phyloP scores from a whole-genome alignment of 164 flowering plant species.

The Cinnamomum chago region DNA sequence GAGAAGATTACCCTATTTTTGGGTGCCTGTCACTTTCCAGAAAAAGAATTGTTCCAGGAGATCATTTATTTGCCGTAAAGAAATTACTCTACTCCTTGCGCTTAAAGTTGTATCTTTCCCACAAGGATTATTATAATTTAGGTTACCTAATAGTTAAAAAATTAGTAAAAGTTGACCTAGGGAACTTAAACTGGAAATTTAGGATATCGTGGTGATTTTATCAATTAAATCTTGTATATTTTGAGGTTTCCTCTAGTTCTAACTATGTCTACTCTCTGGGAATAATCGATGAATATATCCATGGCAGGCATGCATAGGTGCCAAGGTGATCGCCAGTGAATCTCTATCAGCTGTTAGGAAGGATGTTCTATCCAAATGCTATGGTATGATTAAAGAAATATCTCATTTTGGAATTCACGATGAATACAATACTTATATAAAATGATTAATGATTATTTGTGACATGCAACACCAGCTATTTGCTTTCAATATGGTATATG shows the following conservation, averaged over 20 bases:
- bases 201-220: too few species aligned
- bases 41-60: too few species aligned
- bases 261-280: not conserved
- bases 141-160: not conserved
- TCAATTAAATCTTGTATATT: not conserved
- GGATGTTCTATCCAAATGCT: slow-evolving; percentile 93
- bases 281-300: not conserved
- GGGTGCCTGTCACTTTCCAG: too few species aligned
- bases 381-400: slow-evolving; percentile 46
- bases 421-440: not conserved
- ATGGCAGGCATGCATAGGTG: slow-evolving; percentile 86
- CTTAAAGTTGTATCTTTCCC: not conserved
- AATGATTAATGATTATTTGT: not conserved
- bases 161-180: not conserved
- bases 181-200: not conserved
- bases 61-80: too few species aligned
- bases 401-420: not conserved
- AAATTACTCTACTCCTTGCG: not conserved
- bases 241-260: not conserved
- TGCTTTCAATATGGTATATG: not conserved
- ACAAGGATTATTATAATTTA: not conserved
- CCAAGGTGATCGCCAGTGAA: slow-evolving; percentile 96
- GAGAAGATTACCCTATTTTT: too few species aligned
- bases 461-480: not conserved
- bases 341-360: slow-evolving; percentile 87